Conservation (phyloP, 2,329 filamentous ascomycete genomes). For the Penicillium digitatum region DNA sequence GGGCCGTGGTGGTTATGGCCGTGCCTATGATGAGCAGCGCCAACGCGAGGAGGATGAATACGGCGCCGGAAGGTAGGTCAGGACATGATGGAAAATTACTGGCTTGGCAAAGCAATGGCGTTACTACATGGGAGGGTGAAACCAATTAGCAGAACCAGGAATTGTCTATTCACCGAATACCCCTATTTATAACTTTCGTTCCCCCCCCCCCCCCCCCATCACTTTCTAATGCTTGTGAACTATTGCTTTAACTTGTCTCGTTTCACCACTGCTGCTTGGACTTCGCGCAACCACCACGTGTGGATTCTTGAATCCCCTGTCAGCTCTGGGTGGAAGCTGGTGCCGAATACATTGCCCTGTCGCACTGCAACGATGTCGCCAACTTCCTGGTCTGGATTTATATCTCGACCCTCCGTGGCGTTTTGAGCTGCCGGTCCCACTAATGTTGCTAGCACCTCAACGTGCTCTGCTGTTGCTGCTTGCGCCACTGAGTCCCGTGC, state of each 20-base stretch:
- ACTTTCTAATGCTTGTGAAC: slow-evolving; percentile 11
- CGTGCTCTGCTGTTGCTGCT: slow-evolving; percentile 45
- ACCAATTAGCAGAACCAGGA: slow-evolving; percentile 28
- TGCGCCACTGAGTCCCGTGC: slow-evolving; percentile 46
- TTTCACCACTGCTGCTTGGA: slow-evolving; percentile 45
- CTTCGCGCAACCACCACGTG: slow-evolving; percentile 83
- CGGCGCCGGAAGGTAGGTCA: slow-evolving; percentile 51
- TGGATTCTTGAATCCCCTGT: slow-evolving; percentile 86
- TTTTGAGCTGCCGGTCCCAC: slow-evolving; percentile 51
- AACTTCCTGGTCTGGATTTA: slow-evolving; percentile 40
- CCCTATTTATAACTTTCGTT: slow-evolving; percentile 25
- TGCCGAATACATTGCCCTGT: slow-evolving; percentile 89
- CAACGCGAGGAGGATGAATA: slow-evolving; percentile 58
- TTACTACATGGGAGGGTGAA: slow-evolving; percentile 32
- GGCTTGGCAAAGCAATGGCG: slow-evolving; percentile 31
- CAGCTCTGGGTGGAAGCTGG: slow-evolving; percentile 92
- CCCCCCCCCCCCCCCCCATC: background rate
- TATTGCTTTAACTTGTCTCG: slow-evolving; percentile 23
- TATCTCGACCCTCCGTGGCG: slow-evolving; percentile 42
- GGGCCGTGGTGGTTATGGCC: slow-evolving; percentile 81
- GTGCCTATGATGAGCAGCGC: slow-evolving; percentile 64
- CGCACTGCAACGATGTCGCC: slow-evolving; percentile 82
- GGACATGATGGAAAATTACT: slow-evolving; percentile 15
- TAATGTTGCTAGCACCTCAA: slow-evolving; percentile 58
- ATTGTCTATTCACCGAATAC: slow-evolving; percentile 30